Evolutionary conservation across 1,284 basidiomycete species (phyloP).

Genomic region (Ganoderma boninense): DNA sequence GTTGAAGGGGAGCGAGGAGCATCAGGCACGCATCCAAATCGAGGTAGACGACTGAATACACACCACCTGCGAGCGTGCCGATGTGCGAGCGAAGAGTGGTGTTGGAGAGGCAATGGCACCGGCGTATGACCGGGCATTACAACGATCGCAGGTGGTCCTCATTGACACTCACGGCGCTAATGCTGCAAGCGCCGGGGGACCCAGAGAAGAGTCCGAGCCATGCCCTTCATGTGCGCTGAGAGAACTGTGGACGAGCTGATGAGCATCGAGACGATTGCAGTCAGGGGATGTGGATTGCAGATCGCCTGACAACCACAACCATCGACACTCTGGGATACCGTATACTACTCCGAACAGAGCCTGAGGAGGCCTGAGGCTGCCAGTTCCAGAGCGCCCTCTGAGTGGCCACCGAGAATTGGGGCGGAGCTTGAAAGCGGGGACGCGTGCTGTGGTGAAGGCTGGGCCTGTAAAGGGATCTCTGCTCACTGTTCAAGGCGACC

Average conservation of each 20-base stretch:
- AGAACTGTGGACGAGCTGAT: not conserved
- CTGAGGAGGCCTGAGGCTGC: too few species aligned
- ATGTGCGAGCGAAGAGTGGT: constrained; percentile 7
- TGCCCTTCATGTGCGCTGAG: not conserved
- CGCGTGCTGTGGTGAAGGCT: constrained; percentile 34
- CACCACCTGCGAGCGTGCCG: not conserved
- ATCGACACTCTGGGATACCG: too few species aligned
- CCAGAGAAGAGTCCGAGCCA: not conserved
- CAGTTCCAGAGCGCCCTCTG: not conserved
- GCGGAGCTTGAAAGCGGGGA: constrained; percentile 36
- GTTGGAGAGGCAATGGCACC: constrained; percentile 2
- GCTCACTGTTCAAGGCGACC: constrained; percentile 45
- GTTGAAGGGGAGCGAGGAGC: not conserved
- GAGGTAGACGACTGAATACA: not conserved
- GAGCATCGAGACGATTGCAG: not conserved
- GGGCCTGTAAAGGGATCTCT: constrained; percentile 34
- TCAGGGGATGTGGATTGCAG: not conserved
- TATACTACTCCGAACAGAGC: too few species aligned
- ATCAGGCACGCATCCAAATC: not conserved
- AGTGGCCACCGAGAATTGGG: constrained; percentile 32
- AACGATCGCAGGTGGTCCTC: not conserved
- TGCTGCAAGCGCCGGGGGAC: not conserved
- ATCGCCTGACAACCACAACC: not conserved
- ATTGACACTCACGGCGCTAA: constrained; percentile 9
- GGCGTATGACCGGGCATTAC: not conserved